A percentile compares a stretch with the other conserved stretches of the same genome.
Evolutionary conservation across 352 stramenopile species (phyloP).

Genomic region (Phytophthora constricta): DNA sequence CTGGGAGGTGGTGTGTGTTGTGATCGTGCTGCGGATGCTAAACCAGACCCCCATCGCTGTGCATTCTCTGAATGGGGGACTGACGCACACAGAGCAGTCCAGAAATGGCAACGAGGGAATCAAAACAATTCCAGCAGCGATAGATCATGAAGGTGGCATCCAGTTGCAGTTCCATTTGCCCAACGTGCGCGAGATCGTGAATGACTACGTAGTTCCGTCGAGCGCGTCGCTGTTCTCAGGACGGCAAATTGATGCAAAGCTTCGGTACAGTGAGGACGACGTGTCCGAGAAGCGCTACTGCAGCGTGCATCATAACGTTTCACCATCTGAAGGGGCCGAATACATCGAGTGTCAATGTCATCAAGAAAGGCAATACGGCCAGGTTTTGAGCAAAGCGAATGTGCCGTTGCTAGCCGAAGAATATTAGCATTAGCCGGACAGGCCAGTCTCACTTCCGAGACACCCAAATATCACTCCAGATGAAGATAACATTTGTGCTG

Average conservation of each 20-base stretch:
- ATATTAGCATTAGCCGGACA: no score
- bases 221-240: constrained; percentile 14
- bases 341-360: constrained; percentile 27
- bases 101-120: background rate
- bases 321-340: constrained; percentile 9
- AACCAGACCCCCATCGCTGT: constrained; percentile 32
- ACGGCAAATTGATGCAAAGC: no score
- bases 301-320: constrained; percentile 2
- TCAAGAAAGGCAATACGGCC: constrained; percentile 1
- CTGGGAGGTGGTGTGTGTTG: constrained; percentile 23
- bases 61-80: constrained; percentile 4
- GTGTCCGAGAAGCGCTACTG: constrained; percentile 17
- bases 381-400: constrained; percentile 22
- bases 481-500: background rate
- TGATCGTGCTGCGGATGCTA: constrained; percentile 29
- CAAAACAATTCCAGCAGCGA: constrained; percentile 7
- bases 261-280: background rate
- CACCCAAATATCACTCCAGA: no score
- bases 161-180: constrained; percentile 31
- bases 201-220: constrained; percentile 29
- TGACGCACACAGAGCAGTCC: background rate
- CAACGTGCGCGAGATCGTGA: constrained; percentile 15
- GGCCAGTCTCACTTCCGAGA: background rate
- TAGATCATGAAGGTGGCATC: constrained; percentile 17
- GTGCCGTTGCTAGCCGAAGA: constrained; percentile 25